Percentiles rank a stretch among this genome's conserved stretches.
phyloP scores from a whole-genome alignment of 2,329 filamentous ascomycete species.

The Penicillium capsulatum region DNA sequence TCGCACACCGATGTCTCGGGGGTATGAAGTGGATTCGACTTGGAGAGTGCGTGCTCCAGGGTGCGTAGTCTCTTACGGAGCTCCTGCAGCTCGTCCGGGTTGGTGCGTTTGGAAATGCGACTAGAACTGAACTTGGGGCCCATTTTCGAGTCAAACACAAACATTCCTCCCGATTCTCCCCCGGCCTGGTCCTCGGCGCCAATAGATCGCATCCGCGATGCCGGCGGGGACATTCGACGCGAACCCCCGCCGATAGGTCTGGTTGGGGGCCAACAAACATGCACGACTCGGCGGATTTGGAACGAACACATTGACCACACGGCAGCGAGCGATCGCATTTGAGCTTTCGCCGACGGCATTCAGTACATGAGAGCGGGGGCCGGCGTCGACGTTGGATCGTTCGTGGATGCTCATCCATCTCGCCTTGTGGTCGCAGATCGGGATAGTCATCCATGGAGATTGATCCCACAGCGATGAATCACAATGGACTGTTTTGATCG shows the following conservation, averaged over 20 bases:
- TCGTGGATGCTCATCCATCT: slow-evolving; percentile 6
- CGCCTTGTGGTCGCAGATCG: slow-evolving; percentile 7
- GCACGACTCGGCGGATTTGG: slow-evolving; percentile 50
- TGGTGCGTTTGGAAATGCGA: slow-evolving; percentile 24
- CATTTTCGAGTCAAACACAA: slow-evolving; percentile 33
- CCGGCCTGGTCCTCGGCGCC: slow-evolving; percentile 10
- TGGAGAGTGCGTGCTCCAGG: slow-evolving; percentile 27
- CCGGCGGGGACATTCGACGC: slow-evolving; percentile 15
- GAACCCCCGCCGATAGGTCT: slow-evolving; percentile 7
- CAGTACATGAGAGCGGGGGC: slow-evolving; percentile 65
- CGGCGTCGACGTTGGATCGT: slow-evolving; percentile 50
- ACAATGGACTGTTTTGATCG: too few relatives aligned
- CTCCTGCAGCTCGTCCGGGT: slow-evolving; percentile 29
- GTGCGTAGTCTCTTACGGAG: slow-evolving; percentile 26
- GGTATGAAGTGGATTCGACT: slow-evolving; percentile 19
- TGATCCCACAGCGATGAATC: too few relatives aligned
- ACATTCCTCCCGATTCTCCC: slow-evolving; percentile 22
- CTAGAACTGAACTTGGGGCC: slow-evolving; percentile 18
- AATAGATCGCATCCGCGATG: slow-evolving; percentile 9
- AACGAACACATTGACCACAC: slow-evolving; percentile 59
- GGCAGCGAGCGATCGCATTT: slow-evolving; percentile 72
- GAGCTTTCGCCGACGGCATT: slow-evolving; percentile 70
- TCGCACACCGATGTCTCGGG: slow-evolving; percentile 25
- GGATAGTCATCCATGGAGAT: slow-evolving; percentile 11
- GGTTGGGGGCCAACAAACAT: slow-evolving; percentile 44